Evolutionary conservation across 495 filamentous ascomycete genomes (phyloP).

Genomic region (Penicillium coprophilum): DNA sequence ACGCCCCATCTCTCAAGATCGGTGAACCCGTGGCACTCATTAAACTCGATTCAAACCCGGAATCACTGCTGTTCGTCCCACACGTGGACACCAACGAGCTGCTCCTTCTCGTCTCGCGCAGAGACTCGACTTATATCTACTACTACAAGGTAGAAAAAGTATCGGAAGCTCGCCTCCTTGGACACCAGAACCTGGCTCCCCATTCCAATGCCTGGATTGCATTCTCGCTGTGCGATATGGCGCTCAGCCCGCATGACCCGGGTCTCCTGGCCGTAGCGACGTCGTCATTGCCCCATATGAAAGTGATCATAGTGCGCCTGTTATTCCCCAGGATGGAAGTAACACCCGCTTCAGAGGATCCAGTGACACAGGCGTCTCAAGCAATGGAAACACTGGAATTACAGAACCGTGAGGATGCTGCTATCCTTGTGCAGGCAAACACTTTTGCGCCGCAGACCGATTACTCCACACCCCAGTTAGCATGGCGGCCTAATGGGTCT

Average conservation of each 20-base stretch:
- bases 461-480: slow-evolving; percentile 64
- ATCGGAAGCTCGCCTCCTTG: slow-evolving; percentile 40
- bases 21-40: slow-evolving; percentile 49
- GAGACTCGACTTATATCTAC: slow-evolving; percentile 61
- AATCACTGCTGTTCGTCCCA: slow-evolving; percentile 56
- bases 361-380: slow-evolving; percentile 50
- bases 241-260: slow-evolving; percentile 55
- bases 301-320: slow-evolving; percentile 62
- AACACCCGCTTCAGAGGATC: slow-evolving; percentile 12
- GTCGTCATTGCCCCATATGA: slow-evolving; percentile 63
- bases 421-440: slow-evolving; percentile 57
- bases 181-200: slow-evolving; percentile 62
- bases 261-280: slow-evolving; percentile 61
- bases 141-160: slow-evolving; percentile 51
- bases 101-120: slow-evolving; percentile 55
- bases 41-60: slow-evolving; percentile 57
- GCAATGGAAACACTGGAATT: slow-evolving; percentile 47
- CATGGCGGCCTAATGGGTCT: slow-evolving; percentile 63
- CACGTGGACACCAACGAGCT: slow-evolving; percentile 46
- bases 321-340: slow-evolving; percentile 45
- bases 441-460: slow-evolving; percentile 66
- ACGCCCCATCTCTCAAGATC: slow-evolving; percentile 18
- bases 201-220: slow-evolving; percentile 63
- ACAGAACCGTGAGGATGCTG: slow-evolving; percentile 58
- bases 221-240: slow-evolving; percentile 61